These are phyloP conservation scores for Verticillium isaacii DNA, from an alignment of 2,329 filamentous ascomycete genomes.

Conservation along the genomic window DNA sequence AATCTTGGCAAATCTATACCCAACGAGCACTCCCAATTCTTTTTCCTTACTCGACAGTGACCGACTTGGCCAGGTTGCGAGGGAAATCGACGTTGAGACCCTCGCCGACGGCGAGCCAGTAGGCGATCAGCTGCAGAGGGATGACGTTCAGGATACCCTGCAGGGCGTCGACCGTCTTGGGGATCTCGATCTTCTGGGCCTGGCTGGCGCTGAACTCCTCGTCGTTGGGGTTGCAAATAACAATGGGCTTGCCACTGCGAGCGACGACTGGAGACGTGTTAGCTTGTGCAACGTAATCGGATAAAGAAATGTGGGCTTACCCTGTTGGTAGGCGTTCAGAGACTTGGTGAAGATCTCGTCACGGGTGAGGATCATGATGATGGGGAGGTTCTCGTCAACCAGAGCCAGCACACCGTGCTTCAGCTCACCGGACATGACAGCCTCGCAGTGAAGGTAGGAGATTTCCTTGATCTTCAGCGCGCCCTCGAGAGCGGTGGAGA, in stretches of 20 bases:
- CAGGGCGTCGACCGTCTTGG: conserved; percentile 88
- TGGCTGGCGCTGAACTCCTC: conserved; percentile 82
- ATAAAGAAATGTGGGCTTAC: conserved; percentile 39
- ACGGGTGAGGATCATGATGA: conserved; percentile 98
- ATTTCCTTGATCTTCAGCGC: conserved; percentile 99
- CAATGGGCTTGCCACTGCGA: conserved; percentile 91
- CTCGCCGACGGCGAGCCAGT: conserved; percentile 96
- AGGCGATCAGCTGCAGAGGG: conserved; percentile 94
- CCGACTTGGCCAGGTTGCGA: conserved; percentile 96
- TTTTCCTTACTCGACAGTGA: conserved; percentile 85
- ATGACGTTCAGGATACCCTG: conserved; percentile 98
- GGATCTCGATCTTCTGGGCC: conserved; percentile 96
- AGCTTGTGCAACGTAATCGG: neutral
- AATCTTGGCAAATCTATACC: neutral
- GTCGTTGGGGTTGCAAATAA: conserved; percentile 92
- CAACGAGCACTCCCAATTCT: neutral
- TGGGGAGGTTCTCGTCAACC: conserved; percentile 96
- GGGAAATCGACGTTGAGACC: conserved; percentile 98
- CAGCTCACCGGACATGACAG: conserved; percentile 98
- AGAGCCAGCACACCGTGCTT: conserved; percentile 98
- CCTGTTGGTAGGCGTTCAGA: conserved; percentile 98
- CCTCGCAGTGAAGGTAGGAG: conserved; percentile 98
- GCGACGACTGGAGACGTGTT: conserved; percentile 67
- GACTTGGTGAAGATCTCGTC: conserved; percentile 97
- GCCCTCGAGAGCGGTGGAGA: conserved; percentile 93